Conservation (phyloP, 2,329 filamentous ascomycete species). For the Colletotrichum sp. region DNA sequence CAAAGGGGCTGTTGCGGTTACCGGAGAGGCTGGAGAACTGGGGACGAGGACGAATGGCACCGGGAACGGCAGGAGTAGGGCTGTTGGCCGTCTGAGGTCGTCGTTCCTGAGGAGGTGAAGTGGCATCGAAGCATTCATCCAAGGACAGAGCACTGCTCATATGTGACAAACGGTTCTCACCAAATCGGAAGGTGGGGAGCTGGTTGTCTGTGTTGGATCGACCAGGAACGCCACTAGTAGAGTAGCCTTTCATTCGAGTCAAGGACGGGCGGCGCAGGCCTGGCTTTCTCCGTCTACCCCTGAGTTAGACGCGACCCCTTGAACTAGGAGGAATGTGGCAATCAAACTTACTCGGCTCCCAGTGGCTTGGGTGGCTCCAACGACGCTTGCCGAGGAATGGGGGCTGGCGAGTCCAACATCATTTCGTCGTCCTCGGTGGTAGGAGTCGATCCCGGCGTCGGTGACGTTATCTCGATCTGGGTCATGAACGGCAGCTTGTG, state of each 20-base stretch:
- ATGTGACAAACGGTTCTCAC: conserved; percentile 34
- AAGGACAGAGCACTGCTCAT: conserved; percentile 66
- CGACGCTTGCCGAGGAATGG: conserved; percentile 49
- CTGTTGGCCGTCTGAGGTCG: conserved; percentile 66
- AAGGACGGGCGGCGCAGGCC: conserved; percentile 77
- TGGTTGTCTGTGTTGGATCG: conserved; percentile 68
- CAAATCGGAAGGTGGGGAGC: conserved; percentile 76
- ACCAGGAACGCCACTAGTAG: conserved; percentile 67
- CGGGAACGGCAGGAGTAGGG: conserved; percentile 57
- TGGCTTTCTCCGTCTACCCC: conserved; percentile 67
- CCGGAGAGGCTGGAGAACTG: conserved; percentile 67
- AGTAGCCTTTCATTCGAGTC: conserved; percentile 75
- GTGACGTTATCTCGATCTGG: conserved; percentile 73
- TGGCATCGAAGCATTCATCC: conserved; percentile 76
- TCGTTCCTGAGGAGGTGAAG: conserved; percentile 77
- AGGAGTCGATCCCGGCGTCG: conserved; percentile 65
- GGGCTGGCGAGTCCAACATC: conserved; percentile 62
- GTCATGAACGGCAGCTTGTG: conserved; percentile 78
- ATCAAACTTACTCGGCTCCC: conserved; percentile 56
- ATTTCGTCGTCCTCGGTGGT: conserved; percentile 52
- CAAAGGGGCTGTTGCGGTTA: conserved; percentile 77
- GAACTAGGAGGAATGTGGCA: neutral
- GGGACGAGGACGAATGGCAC: conserved; percentile 67
- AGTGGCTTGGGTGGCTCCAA: conserved; percentile 55
- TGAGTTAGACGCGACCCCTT: conserved; percentile 18